A percentile compares a stretch with the other conserved stretches of the same genome.
Evolutionary conservation across 257 asterid species (phyloP).

Genomic region (Rubia yunnanensis): DNA sequence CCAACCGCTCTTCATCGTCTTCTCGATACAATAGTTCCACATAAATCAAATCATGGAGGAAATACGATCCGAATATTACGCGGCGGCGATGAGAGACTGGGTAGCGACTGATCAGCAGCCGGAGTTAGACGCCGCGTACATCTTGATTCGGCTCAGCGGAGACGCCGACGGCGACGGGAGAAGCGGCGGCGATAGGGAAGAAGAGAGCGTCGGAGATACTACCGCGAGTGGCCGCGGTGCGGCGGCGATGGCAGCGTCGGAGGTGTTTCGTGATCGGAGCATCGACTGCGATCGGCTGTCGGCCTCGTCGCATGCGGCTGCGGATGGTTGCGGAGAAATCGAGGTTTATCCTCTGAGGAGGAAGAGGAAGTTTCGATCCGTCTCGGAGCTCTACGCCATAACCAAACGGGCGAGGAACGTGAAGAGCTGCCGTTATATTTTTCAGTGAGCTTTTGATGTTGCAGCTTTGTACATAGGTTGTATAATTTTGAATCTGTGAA

Average conservation of each 20-base stretch:
- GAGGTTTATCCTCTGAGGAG: slow-evolving; percentile 4
- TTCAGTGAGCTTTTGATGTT: neutral
- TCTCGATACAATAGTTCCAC: neutral
- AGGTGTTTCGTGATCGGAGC: too few relatives aligned
- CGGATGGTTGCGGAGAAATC: neutral
- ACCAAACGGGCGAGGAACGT: slow-evolving; percentile 21
- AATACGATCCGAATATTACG: neutral
- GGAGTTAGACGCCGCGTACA: slow-evolving; percentile 27
- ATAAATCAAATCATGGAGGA: neutral
- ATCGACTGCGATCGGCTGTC: neutral
- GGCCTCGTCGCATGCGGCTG: neutral
- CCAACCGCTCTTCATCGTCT: neutral
- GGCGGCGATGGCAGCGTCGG: neutral
- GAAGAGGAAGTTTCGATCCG: slow-evolving; percentile 21
- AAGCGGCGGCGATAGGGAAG: neutral
- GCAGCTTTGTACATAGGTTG: too few relatives aligned
- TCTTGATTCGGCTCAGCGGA: slow-evolving; percentile 30
- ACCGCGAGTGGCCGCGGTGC: neutral
- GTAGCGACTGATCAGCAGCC: slow-evolving; percentile 12
- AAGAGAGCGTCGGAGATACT: slow-evolving; percentile 4
- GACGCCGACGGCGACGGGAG: too few relatives aligned
- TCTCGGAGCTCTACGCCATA: slow-evolving; percentile 29
- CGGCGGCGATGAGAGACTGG: neutral
- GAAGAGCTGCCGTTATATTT: neutral
- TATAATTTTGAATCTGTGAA: neutral